Conservation (phyloP, 192 early-diverging fungal genomes). For the Mortierella alpina region DNA sequence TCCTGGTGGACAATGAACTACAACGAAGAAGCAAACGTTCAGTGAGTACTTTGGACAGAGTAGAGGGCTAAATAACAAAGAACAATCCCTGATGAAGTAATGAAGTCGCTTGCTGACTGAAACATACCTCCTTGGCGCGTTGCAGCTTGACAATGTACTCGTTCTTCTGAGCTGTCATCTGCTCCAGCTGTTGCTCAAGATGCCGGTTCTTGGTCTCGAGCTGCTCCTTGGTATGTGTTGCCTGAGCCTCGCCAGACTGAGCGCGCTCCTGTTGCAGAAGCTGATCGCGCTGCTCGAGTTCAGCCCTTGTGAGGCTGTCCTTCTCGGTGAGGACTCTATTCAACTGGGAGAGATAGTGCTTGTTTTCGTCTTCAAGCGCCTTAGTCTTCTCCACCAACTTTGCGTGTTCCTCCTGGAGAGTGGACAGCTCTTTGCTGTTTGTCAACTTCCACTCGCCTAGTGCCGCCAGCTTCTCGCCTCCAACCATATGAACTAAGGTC, state of each 20-base stretch:
- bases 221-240: slow-evolving; percentile 41
- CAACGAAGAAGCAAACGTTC: not conserved
- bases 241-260: slow-evolving; percentile 37
- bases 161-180: slow-evolving; percentile 25
- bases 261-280: slow-evolving; percentile 63
- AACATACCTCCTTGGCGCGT: slow-evolving; percentile 34
- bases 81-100: too few species aligned
- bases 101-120: not conserved
- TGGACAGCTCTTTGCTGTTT: slow-evolving; percentile 24
- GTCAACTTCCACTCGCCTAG: slow-evolving; percentile 36
- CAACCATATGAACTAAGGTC: slow-evolving; percentile 36
- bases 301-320: slow-evolving; percentile 59
- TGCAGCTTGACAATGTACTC: slow-evolving; percentile 34
- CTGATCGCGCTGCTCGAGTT: slow-evolving; percentile 65
- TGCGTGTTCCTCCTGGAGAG: slow-evolving; percentile 53
- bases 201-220: slow-evolving; percentile 47
- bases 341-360: slow-evolving; percentile 57
- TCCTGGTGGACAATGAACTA: slow-evolving; percentile 63
- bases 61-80: not conserved
- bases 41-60: not conserved
- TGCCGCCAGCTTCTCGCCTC: slow-evolving; percentile 23
- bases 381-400: slow-evolving; percentile 42
- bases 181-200: slow-evolving; percentile 50
- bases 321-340: slow-evolving; percentile 69
- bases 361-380: slow-evolving; percentile 40